A percentile compares a stretch with the other conserved stretches of the same genome.
Evolutionary conservation across 148 eudicot genomes (phyloP).

Genomic region (Oxyria digyna): DNA sequence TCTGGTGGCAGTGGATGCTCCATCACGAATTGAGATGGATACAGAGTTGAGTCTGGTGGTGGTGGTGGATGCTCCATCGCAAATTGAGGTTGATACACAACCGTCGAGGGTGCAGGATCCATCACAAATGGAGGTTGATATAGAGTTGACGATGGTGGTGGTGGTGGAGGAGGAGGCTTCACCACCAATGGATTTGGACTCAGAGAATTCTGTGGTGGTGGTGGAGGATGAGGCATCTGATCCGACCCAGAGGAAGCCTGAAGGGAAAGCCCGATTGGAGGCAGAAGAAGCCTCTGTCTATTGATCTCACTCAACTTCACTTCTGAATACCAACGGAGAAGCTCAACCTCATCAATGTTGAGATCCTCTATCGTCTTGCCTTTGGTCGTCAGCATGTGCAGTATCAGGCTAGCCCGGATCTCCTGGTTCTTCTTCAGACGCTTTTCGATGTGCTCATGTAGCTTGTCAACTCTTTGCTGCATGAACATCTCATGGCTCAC

Average conservation of each 20-base stretch:
- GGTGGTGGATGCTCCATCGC: background rate
- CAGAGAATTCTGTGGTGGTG: conserved; percentile 2
- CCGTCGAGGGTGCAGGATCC: background rate
- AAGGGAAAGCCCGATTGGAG: background rate
- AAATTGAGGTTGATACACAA: background rate
- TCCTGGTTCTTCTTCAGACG: conserved; percentile 13
- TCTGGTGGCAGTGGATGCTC: background rate
- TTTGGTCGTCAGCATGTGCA: conserved; percentile 3
- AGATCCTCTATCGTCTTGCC: conserved; percentile 12
- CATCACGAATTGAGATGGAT: background rate
- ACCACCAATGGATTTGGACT: too few species aligned
- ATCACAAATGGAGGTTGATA: background rate
- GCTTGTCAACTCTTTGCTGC: background rate
- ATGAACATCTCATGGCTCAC: conserved; percentile 14
- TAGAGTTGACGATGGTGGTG: background rate
- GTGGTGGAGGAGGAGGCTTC: background rate
- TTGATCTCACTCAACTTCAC: conserved; percentile 6
- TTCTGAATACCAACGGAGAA: conserved; percentile 14
- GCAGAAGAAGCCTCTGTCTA: conserved; percentile 8
- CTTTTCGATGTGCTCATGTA: conserved; percentile 6
- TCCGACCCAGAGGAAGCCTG: background rate
- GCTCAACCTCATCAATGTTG: background rate
- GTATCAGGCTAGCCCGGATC: conserved; percentile 1
- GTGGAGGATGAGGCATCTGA: too few species aligned
- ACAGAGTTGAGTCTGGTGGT: background rate